A percentile compares a stretch with the other conserved stretches of the same genome.
These are phyloP conservation scores for Colletotrichum sp. DNA, from an alignment of 2,329 filamentous ascomycete species.

Conservation along the genomic window DNA sequence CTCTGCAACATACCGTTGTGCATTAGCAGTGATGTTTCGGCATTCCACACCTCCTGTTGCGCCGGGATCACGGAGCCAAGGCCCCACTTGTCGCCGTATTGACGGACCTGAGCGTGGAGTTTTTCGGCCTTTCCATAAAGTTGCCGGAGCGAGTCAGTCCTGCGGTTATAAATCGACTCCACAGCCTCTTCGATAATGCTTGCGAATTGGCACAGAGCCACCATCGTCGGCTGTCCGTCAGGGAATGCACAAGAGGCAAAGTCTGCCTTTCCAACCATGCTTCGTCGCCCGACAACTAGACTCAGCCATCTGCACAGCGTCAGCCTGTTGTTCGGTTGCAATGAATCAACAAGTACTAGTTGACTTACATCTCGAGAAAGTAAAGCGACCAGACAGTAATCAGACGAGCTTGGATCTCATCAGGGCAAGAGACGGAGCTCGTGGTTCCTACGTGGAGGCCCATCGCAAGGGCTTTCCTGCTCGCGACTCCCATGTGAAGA, in stretches of 20 bases:
- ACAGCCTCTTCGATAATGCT: slow-evolving; percentile 6
- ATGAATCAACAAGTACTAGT: too few species aligned
- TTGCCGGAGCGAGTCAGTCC: slow-evolving; percentile 28
- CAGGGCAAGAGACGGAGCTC: slow-evolving; percentile 16
- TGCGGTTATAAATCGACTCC: slow-evolving; percentile 27
- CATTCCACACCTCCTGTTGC: not conserved
- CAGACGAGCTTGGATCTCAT: slow-evolving; percentile 26
- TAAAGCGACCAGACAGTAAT: slow-evolving; percentile 33
- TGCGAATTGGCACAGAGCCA: slow-evolving; percentile 13
- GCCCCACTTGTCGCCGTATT: slow-evolving; percentile 10
- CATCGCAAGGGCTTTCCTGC: slow-evolving; percentile 31
- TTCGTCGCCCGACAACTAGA: slow-evolving; percentile 5
- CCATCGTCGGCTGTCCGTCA: slow-evolving; percentile 2
- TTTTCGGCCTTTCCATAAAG: slow-evolving; percentile 27
- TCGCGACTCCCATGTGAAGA: slow-evolving; percentile 30
- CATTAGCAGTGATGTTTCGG: slow-evolving; percentile 4
- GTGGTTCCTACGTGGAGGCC: slow-evolving; percentile 30
- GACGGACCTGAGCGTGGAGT: not conserved
- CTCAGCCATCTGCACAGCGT: not conserved
- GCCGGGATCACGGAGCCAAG: not conserved
- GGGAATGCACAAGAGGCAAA: slow-evolving; percentile 9
- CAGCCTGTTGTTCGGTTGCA: not conserved
- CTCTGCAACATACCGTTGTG: not conserved
- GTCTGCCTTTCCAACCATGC: slow-evolving; percentile 5
- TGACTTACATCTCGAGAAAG: slow-evolving; percentile 27